Conservation (phyloP, 192 early-diverging fungal genomes). For the Chytriomyces confervae region DNA sequence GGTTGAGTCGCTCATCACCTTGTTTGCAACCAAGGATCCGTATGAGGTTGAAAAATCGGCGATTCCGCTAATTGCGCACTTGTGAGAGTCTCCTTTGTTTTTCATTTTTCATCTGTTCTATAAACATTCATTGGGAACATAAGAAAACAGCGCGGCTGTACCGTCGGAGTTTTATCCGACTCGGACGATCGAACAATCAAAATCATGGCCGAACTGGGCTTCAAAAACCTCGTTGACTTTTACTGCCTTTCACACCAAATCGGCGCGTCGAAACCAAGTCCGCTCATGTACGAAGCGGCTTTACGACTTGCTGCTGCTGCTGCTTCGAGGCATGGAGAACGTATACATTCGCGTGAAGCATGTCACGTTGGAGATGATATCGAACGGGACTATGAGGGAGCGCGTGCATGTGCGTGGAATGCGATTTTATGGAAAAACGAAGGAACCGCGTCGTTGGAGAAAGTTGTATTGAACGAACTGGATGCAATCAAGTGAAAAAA, state of each 20-base stretch:
- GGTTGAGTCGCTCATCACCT: neutral
- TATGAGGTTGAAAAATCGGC: neutral
- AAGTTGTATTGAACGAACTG: neutral
- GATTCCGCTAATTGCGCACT: neutral
- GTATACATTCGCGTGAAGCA: neutral
- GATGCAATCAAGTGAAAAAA: neutral
- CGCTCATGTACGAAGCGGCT: constrained; percentile 27
- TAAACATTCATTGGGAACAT: neutral
- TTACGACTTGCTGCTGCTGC: neutral
- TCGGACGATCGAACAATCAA: constrained; percentile 17
- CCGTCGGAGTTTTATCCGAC: constrained; percentile 15
- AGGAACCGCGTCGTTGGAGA: neutral
- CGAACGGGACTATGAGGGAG: constrained; percentile 15
- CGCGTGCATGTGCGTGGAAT: constrained; percentile 18
- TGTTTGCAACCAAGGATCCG: constrained; percentile 1
- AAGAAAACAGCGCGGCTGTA: too few species aligned
- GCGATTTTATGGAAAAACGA: constrained; percentile 2
- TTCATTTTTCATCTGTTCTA: neutral
- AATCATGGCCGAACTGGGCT: constrained; percentile 4
- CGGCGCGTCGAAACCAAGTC: constrained; percentile 31
- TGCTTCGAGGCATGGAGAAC: neutral
- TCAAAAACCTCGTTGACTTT: constrained; percentile 16
- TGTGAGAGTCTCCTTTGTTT: neutral
- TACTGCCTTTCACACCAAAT: constrained; percentile 12
- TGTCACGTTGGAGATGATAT: constrained; percentile 5